Evolutionary conservation across 2,329 filamentous ascomycete genomes (phyloP).

Genomic region (Endocalyx cinctus): DNA sequence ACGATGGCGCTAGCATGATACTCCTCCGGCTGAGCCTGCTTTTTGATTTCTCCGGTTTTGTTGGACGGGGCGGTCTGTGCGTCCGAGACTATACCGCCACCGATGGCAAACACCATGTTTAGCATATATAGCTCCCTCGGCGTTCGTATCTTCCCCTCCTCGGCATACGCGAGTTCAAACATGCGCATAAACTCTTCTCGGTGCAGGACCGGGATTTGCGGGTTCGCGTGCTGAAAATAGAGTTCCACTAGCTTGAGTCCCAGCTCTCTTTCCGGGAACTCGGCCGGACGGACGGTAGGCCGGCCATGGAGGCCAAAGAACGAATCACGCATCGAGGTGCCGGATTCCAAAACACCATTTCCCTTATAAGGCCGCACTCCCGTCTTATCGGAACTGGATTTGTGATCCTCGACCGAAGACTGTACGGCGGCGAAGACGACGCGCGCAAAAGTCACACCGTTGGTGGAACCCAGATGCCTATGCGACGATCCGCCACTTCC

Average conservation of each 20-base stretch:
- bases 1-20: constrained; percentile 94
- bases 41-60: constrained; percentile 27
- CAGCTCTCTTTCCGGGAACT: constrained; percentile 75
- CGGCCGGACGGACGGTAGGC: constrained; percentile 78
- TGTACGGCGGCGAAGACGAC: constrained; percentile 94
- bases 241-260: constrained; percentile 69
- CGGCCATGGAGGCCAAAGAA: constrained; percentile 96
- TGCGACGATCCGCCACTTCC: constrained; percentile 65
- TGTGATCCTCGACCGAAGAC: constrained; percentile 58
- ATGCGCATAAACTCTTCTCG: constrained; percentile 84
- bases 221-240: constrained; percentile 95
- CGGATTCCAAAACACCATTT: constrained; percentile 43
- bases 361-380: constrained; percentile 56
- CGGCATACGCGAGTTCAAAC: constrained; percentile 75
- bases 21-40: constrained; percentile 77
- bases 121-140: constrained; percentile 86
- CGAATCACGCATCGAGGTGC: constrained; percentile 86
- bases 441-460: constrained; percentile 88
- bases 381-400: constrained; percentile 63
- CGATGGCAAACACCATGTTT: constrained; percentile 97
- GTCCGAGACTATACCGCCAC: constrained; percentile 83
- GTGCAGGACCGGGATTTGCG: constrained; percentile 90
- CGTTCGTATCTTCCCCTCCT: constrained; percentile 61
- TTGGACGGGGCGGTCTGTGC: constrained; percentile 41
- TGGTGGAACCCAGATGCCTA: constrained; percentile 76